phyloP scores from a whole-genome alignment of 495 filamentous ascomycete genomes.

The Cenococcum geophilum region DNA sequence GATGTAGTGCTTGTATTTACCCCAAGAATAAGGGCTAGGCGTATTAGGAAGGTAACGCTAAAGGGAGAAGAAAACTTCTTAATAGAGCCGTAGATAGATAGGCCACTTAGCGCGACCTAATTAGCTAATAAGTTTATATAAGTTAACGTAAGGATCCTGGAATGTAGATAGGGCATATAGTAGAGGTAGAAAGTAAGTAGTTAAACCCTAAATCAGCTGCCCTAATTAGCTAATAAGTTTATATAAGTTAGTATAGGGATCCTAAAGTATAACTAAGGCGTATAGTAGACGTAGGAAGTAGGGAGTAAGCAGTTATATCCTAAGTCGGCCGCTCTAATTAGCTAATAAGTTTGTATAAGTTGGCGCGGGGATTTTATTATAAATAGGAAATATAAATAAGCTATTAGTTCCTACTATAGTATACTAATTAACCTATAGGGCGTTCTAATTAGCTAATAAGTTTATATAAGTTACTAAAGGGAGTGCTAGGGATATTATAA shows the following conservation, averaged over 20 bases:
- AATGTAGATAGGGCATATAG: background rate
- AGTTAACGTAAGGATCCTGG: background rate
- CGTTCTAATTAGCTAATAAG: too few species aligned
- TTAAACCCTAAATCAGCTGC: background rate
- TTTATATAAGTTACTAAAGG: too few species aligned
- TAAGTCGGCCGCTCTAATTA: background rate
- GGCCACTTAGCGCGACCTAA: background rate
- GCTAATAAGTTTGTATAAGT: too few species aligned
- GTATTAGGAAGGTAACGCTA: background rate
- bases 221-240: too few species aligned
- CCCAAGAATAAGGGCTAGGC: background rate
- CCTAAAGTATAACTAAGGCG: background rate
- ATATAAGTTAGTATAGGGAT: too few species aligned
- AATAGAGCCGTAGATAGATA: background rate
- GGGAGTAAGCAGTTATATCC: background rate
- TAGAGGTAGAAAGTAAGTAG: background rate
- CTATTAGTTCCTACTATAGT: background rate
- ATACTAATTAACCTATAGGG: background rate
- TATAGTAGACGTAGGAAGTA: background rate
- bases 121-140: too few species aligned
- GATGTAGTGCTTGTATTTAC: background rate
- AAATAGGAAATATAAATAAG: background rate
- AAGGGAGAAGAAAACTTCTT: background rate
- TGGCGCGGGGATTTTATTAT: background rate
- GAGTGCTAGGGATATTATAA: too few species aligned